Percentiles rank a stretch among this genome's conserved stretches.
Evolutionary conservation across 805 yeast species (phyloP).

Genomic region (Candida michaelii): DNA sequence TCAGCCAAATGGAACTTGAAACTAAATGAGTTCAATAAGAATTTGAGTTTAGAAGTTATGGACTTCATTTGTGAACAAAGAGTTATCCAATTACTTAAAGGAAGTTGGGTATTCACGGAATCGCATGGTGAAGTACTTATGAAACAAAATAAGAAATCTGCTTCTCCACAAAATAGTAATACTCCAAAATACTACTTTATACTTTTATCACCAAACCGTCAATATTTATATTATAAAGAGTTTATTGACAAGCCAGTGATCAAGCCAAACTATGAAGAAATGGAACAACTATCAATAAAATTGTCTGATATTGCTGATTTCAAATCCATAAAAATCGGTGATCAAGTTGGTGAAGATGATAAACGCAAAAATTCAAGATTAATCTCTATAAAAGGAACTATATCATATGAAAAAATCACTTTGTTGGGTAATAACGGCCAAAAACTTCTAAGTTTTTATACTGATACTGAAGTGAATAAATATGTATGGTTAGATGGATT

Average conservation of each 20-base stretch:
- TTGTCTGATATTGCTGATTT: slow-evolving; percentile 52
- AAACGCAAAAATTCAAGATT: slow-evolving; percentile 44
- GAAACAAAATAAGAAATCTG: slow-evolving; percentile 8
- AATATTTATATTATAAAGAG: slow-evolving; percentile 59
- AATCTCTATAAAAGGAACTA: slow-evolving; percentile 57
- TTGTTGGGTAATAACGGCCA: slow-evolving; percentile 45
- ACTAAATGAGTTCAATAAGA: slow-evolving; percentile 48
- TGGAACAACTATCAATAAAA: slow-evolving; percentile 53
- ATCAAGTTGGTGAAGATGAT: slow-evolving; percentile 38
- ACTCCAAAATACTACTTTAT: slow-evolving; percentile 49
- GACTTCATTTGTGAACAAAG: slow-evolving; percentile 77
- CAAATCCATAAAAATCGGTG: slow-evolving; percentile 48
- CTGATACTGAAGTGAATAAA: slow-evolving; percentile 67
- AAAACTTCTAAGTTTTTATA: slow-evolving; percentile 56
- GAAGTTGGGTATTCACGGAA: slow-evolving; percentile 77
- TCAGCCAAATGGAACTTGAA: slow-evolving; percentile 44
- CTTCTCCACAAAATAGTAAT: background rate
- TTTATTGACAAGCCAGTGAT: slow-evolving; percentile 46
- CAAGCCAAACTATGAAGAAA: slow-evolving; percentile 58
- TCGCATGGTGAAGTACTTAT: slow-evolving; percentile 42
- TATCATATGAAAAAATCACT: slow-evolving; percentile 56
- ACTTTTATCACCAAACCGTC: slow-evolving; percentile 66
- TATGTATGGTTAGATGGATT: slow-evolving; percentile 81
- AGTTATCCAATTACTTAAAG: slow-evolving; percentile 66
- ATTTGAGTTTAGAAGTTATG: slow-evolving; percentile 55